phyloP scores from a whole-genome alignment of 1,139 yeast species.

The Magnusiomyces fungicola region DNA sequence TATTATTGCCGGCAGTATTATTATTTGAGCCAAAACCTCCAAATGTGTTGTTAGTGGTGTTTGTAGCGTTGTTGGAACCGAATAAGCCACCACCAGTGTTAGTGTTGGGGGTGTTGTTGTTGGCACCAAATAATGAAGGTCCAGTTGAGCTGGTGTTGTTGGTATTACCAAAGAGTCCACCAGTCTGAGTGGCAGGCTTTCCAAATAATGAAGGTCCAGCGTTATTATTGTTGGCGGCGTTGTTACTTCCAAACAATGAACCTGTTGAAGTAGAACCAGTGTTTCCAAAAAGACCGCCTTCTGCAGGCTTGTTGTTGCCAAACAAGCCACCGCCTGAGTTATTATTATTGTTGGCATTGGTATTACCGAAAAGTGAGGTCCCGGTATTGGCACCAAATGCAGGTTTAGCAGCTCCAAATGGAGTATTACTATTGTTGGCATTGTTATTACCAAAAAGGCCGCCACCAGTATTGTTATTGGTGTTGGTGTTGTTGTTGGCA shows the following conservation, averaged over 20 bases:
- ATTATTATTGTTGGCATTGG: constrained; percentile 14
- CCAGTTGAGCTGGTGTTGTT: constrained; percentile 16
- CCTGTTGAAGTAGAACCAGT: too few relatives aligned
- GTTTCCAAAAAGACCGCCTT: constrained; percentile 33
- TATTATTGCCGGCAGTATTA: constrained; percentile 17
- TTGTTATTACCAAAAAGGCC: constrained; percentile 19
- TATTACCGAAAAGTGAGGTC: constrained; percentile 5
- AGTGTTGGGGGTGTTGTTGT: constrained; percentile 21
- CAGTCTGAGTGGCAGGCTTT: too few relatives aligned
- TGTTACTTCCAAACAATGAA: constrained; percentile 21
- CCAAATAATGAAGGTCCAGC: constrained; percentile 31
- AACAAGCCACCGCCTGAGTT: constrained; percentile 29
- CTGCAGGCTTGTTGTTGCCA: constrained; percentile 25
- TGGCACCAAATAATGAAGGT: constrained; percentile 7
- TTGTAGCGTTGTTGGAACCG: constrained; percentile 24
- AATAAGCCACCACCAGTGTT: constrained; percentile 23
- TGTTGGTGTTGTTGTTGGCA: constrained; percentile 17
- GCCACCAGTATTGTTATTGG: constrained; percentile 9
- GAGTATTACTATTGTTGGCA: constrained; percentile 18
- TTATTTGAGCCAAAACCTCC: constrained; percentile 10
- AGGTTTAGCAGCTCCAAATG: constrained; percentile 20
- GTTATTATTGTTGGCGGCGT: constrained; percentile 20
- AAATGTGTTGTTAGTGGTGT: constrained; percentile 6
- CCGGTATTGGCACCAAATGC: constrained; percentile 13
- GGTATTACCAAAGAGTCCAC: constrained; percentile 2